Conservation (phyloP, 2,329 filamentous ascomycete genomes). For the Pestalotiopsis sp. region DNA sequence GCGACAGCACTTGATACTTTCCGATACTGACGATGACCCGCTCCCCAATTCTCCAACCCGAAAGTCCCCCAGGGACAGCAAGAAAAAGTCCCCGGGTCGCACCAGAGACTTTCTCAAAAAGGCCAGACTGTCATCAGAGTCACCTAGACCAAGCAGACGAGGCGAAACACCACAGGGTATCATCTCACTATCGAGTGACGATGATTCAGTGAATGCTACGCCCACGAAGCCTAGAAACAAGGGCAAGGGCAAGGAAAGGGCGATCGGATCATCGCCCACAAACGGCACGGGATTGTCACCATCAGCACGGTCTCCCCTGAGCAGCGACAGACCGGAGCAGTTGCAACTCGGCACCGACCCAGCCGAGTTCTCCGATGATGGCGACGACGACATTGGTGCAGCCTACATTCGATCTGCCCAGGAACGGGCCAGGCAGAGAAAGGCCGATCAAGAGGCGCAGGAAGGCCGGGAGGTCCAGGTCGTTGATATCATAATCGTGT, state of each 20-base stretch:
- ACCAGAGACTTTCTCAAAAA: background rate
- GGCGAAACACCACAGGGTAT: slow-evolving; percentile 6
- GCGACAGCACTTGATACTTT: slow-evolving; percentile 21
- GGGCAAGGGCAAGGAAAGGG: slow-evolving; percentile 3
- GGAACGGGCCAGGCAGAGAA: slow-evolving; percentile 32
- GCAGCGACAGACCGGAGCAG: slow-evolving; percentile 9
- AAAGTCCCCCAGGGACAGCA: background rate
- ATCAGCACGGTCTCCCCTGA: background rate
- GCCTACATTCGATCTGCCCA: slow-evolving; percentile 47
- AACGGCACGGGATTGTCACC: background rate
- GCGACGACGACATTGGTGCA: slow-evolving; percentile 16
- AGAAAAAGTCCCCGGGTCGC: background rate
- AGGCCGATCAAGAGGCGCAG: slow-evolving; percentile 24
- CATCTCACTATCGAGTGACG: slow-evolving; percentile 27
- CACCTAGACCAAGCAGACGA: background rate
- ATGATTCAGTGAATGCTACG: slow-evolving; percentile 19
- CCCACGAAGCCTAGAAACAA: background rate
- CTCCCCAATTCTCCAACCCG: background rate
- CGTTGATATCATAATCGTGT: slow-evolving; percentile 67
- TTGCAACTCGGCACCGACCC: slow-evolving; percentile 19
- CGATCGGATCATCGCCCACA: background rate
- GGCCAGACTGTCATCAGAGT: background rate
- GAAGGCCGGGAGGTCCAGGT: slow-evolving; percentile 35
- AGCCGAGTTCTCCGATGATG: too few species aligned
- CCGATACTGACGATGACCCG: slow-evolving; percentile 12